Base-by-base conservation (phyloP, 805 yeast species). In the Lachancea waltii region DNA sequence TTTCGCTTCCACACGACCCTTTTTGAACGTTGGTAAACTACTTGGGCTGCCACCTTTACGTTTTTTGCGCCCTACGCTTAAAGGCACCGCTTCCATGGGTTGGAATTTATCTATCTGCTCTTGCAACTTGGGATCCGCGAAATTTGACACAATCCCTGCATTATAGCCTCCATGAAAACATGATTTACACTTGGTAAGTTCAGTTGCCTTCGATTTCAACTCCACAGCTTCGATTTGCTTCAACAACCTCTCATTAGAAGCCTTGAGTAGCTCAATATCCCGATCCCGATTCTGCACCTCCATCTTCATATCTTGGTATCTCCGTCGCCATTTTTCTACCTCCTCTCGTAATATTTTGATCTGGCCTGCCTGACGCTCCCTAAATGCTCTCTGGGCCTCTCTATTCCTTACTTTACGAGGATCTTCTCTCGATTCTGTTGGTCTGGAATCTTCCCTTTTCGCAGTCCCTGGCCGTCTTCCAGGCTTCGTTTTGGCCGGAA, bases 321-420 rank as follows among this genome's bases (percentile, higher is more conserved):
- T 38, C 40, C 77, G 85, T 49, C 71, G 73, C 76, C 83, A 40
- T 2, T 45, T 41, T 5, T 47, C 49, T 9, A 57, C 49, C 2
- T 47, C 36, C 7, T 71, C 74, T 56, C 85, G 95, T 38, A 89
- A 67, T 54, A 83, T 94, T 42, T 77, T 77, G 6, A 86, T 85
- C 36, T 87, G 65, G 22, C 83, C 82, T 14, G 95, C 94, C 50
- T 94, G 67, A 47, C 95, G 70, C 58, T 86, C 94, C 47, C 96
- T 66, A 64, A 85, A 85, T 2, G 97, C 94, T 41, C 95, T 57
- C 66, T 89, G 95, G 16, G 96, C 95, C n/a, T 92, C 95, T 42
- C 96, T 67, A 56, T 87, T 87, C 60, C 84, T 96, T 14, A 25
- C 33, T 21, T 37, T 32, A 7, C 35, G 20, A 7, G 35, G 66